Conservation (phyloP, 1,284 basidiomycete genomes). For the Cryptococcus wingfieldii region DNA sequence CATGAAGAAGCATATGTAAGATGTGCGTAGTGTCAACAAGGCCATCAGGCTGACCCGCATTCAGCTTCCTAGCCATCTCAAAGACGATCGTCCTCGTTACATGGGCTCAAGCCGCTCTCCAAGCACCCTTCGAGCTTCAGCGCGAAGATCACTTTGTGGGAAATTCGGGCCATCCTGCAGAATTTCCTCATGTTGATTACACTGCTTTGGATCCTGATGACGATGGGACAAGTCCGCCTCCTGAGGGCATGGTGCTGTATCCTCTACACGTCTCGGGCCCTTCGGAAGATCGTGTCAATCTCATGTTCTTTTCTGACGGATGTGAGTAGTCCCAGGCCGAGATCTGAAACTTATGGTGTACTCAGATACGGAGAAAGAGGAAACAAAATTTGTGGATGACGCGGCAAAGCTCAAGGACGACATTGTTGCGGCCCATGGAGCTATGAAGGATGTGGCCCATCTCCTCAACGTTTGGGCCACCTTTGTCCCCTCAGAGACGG, state of each 20-base stretch:
- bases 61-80: too few relatives aligned
- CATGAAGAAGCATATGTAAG: too few relatives aligned
- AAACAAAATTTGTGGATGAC: slow-evolving; percentile 64
- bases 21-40: too few relatives aligned
- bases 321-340: slow-evolving; percentile 55
- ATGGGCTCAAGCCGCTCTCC: too few relatives aligned
- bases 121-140: too few relatives aligned
- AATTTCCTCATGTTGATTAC: slow-evolving; percentile 13
- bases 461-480: slow-evolving; percentile 78
- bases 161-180: neutral
- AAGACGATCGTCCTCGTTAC: too few relatives aligned
- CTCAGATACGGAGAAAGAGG: slow-evolving; percentile 60
- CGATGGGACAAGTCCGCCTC: neutral
- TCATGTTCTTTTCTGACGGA: slow-evolving; percentile 77
- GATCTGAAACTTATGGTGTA: neutral
- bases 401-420: slow-evolving; percentile 63
- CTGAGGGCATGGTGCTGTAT: slow-evolving; percentile 53
- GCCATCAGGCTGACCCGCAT: too few relatives aligned
- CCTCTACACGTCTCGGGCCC: slow-evolving; percentile 62
- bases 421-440: slow-evolving; percentile 63
- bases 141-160: too few relatives aligned
- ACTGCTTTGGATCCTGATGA: slow-evolving; percentile 2
- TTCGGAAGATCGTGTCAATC: slow-evolving; percentile 62
- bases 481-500: slow-evolving; percentile 62
- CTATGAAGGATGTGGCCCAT: slow-evolving; percentile 69